These are phyloP conservation scores for Trichophyton equinum DNA, from an alignment of 2,329 filamentous ascomycete species.

Conservation along the genomic window DNA sequence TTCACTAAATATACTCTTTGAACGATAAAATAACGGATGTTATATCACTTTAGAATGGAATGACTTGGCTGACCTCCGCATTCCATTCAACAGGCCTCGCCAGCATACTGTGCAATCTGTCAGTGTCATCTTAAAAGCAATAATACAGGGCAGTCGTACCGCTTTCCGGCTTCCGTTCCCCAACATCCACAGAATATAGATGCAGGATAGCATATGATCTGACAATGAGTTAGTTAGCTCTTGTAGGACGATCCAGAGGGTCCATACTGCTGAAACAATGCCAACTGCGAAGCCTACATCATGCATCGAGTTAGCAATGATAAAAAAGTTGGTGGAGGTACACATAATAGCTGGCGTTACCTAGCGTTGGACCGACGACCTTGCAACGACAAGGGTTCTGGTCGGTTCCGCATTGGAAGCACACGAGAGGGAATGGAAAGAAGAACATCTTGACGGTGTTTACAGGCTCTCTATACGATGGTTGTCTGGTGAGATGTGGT, in stretches of 20 bases:
- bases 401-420: slow-evolving; percentile 44
- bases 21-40: too few species aligned
- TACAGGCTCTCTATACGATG: too few species aligned
- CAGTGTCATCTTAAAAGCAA: not conserved
- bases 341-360: slow-evolving; percentile 16
- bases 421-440: slow-evolving; percentile 39
- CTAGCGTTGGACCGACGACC: slow-evolving; percentile 43
- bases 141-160: slow-evolving; percentile 27
- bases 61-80: slow-evolving; percentile 38
- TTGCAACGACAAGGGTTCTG: slow-evolving; percentile 48
- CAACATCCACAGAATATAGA: slow-evolving; percentile 46
- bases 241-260: too few species aligned
- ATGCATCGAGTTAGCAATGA: not conserved
- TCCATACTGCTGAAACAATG: slow-evolving; percentile 25
- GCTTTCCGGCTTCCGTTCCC: slow-evolving; percentile 41
- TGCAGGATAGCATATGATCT: slow-evolving; percentile 45
- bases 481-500: not conserved
- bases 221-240: not conserved
- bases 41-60: slow-evolving; percentile 28
- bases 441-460: slow-evolving; percentile 26
- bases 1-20: too few species aligned
- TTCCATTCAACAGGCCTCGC: slow-evolving; percentile 42
- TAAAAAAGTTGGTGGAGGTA: not conserved
- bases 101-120: slow-evolving; percentile 33
- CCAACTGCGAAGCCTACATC: slow-evolving; percentile 33